Base-by-base conservation (phyloP, 495 filamentous ascomycete genomes). In the Alectoria sarmentosa region DNA sequence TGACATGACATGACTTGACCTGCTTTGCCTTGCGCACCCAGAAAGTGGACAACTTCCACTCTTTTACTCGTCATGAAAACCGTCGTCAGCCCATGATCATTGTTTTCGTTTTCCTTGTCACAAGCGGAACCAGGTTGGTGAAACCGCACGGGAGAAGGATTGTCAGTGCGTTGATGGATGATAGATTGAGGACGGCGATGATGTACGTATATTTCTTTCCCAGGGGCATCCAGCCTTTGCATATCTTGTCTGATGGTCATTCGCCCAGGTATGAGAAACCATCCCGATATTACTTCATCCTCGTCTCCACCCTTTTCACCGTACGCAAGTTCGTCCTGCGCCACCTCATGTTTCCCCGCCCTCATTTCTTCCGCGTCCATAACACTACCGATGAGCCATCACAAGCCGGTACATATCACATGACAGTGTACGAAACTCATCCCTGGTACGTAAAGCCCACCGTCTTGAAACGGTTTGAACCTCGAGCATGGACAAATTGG, bases 381-480 rank as follows among this genome's bases (percentile, higher is more conserved):
- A 74, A 72, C 32, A 71, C 81, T 30, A 73, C 75, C 19, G 73
- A 82, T 15, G 42, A 78, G 0, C 73, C 78, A 0, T 79, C 85
- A 70, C 58, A 76, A 62, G 71, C 83, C 11, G 79, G 81, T 2
- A 77, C 80, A 7, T 80, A 82, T 58, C 71, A 79, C 59, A 69
- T 81, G 61, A 79, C 71, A 0, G 61, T 74, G n/a, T 63, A 83
- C 75, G 76, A 80, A 17, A 77, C 76, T 0, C 75, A 76, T 0
- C 85, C 86, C 0, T 88, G 79, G 65, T 89, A 90, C 67, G 76
- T 84, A 39, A 81, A 83, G 49, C 79, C 86, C 0, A 86, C 82
- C 0, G 70, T 90, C 34, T 82, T 78, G 80, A 82, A 82, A 61
- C 79, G 84, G 28, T 88, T 83, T 82, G 81, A 83, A 0, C 83